Base-by-base conservation (phyloP, 164 flowering plant genomes). In the Berberis vulgaris region DNA sequence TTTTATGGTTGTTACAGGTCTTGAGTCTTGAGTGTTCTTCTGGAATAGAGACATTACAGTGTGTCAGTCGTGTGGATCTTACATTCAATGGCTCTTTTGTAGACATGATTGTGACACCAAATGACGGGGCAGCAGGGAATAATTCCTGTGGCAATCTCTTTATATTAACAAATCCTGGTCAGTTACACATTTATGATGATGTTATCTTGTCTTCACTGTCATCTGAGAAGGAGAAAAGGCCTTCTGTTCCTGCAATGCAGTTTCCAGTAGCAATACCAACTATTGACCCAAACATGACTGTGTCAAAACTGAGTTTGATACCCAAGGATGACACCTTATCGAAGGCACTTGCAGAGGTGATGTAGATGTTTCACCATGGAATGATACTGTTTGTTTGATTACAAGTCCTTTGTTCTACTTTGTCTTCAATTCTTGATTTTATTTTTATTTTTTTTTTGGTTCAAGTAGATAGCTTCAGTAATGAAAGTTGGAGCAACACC, bases 111-210 rank as follows among this genome's bases (percentile, higher is more conserved):
- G 76, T 85, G 52, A 68, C 86, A 63, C 84, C 88, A 62, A 74
- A 71, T 74, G 64, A 63, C 61, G 84, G 86, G 43, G 61, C 80
- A 63, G 61, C 66, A 1, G 75, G 62, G 70, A 77, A 62, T 53
- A 76, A 69, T 64, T 70, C 75, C 6, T 66, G 70, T 60, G 80
- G 73, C 68, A 76, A 74, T 75, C 79, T 89, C 55, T 84, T 83
- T 79, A 77, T 92, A 40, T 76, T 92, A 80, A 83, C 93, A 67
- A 89, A 76, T 68, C 95, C 98, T 54, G 98, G 98, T 58, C 83
- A 83, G 45, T 71, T 92, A 65, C 83, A 80, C 63, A 73, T 78
- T 49, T 86, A 82, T 78, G 85, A 82, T 60, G 73, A 78, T 69
- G 65, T 70, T 50, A 76, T 62, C 71, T 70, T 88, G 66, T 76